Conservation (phyloP, 306 rosid species). For the Fragaria iinumae region DNA sequence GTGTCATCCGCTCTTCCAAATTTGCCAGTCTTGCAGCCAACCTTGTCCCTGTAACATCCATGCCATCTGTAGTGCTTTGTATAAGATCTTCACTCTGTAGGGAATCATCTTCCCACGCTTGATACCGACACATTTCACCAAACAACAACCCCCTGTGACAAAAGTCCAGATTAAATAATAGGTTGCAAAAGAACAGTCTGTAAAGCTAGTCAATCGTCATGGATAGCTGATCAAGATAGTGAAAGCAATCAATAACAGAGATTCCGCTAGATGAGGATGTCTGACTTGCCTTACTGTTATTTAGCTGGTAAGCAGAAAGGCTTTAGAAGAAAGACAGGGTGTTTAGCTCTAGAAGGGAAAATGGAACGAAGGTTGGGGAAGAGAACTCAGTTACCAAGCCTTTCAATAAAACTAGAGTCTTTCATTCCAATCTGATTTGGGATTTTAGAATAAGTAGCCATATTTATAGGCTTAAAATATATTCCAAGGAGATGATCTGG, state of each 20-base stretch:
- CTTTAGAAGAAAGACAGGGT: not conserved
- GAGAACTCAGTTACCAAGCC: not conserved
- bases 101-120: constrained; percentile 22
- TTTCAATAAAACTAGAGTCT: not conserved
- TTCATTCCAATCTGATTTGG: not conserved
- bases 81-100: constrained; percentile 8
- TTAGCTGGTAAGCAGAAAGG: not conserved
- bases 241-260: not conserved
- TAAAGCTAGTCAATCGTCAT: not conserved
- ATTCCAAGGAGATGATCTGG: too few relatives aligned
- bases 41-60: constrained; percentile 7
- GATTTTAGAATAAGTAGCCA: not conserved
- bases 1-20: constrained; percentile 23
- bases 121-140: constrained; percentile 24
- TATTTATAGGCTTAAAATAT: not conserved
- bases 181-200: not conserved
- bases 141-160: not conserved
- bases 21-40: constrained; percentile 20
- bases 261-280: not conserved
- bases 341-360: not conserved
- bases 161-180: not conserved
- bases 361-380: not conserved
- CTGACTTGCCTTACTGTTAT: not conserved
- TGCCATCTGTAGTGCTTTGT: constrained; percentile 17
- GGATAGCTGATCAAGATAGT: not conserved